These are phyloP conservation scores for Nigrospora sphaerica DNA, from an alignment of 2,329 filamentous ascomycete genomes.

Conservation along the genomic window DNA sequence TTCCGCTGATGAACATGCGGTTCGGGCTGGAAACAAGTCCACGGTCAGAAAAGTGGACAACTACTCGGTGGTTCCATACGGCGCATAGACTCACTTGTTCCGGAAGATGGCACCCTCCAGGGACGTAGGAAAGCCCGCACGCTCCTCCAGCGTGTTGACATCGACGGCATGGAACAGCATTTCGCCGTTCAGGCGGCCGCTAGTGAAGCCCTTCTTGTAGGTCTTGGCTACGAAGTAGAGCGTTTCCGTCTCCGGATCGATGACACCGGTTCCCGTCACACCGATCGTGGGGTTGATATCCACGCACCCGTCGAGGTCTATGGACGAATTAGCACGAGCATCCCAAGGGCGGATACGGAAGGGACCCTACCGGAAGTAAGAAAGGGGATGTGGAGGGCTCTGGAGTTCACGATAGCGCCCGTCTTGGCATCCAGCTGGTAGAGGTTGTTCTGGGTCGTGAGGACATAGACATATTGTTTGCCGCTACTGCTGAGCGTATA, in stretches of 20 bases:
- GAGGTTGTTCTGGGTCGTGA: slow-evolving; percentile 51
- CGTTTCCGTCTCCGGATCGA: slow-evolving; percentile 40
- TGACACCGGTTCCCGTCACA: slow-evolving; percentile 41
- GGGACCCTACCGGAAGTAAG: slow-evolving; percentile 17
- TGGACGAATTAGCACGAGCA: neutral
- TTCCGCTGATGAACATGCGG: slow-evolving; percentile 37
- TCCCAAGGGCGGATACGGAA: neutral
- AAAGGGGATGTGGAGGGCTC: slow-evolving; percentile 42
- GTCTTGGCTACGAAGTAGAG: slow-evolving; percentile 43
- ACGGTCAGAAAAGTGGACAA: too few species aligned
- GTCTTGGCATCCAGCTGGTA: slow-evolving; percentile 50
- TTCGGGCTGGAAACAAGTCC: slow-evolving; percentile 12
- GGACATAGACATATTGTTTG: slow-evolving; percentile 46
- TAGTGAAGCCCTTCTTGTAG: slow-evolving; percentile 29
- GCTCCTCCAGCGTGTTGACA: slow-evolving; percentile 33
- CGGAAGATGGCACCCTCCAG: slow-evolving; percentile 34
- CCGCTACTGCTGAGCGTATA: slow-evolving; percentile 38
- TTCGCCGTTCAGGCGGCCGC: slow-evolving; percentile 30
- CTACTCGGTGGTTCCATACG: too few species aligned
- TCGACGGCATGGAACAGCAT: slow-evolving; percentile 38
- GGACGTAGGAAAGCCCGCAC: slow-evolving; percentile 30
- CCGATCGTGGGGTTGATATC: slow-evolving; percentile 40
- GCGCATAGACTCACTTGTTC: slow-evolving; percentile 25
- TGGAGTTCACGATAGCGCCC: slow-evolving; percentile 38
- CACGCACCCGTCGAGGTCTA: slow-evolving; percentile 37